Evolutionary conservation across 1,139 yeast species (phyloP).

Genomic region (Candida pseudocylindracea): DNA sequence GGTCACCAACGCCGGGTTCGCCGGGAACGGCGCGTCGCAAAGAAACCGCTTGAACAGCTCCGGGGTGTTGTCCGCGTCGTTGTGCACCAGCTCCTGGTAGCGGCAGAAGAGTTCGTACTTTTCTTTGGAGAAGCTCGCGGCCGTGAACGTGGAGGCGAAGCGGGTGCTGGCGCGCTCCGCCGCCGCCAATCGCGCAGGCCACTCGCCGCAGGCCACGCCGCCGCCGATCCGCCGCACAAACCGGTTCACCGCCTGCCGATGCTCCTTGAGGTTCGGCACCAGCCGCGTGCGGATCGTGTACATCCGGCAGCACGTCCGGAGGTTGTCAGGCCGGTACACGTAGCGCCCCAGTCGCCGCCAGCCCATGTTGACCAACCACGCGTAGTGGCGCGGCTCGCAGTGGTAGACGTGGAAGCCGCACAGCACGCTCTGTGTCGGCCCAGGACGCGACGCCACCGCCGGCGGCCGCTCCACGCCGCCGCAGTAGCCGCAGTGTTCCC

Average conservation of each 20-base stretch:
- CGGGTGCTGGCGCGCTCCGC: constrained; percentile 10
- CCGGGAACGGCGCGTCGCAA: constrained; percentile 41
- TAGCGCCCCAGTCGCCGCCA: constrained; percentile 63
- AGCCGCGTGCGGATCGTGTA: constrained; percentile 54
- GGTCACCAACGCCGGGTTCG: constrained; percentile 7
- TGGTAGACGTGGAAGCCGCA: constrained; percentile 1
- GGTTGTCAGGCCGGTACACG: constrained; percentile 50
- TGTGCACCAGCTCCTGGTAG: constrained; percentile 51
- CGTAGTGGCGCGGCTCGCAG: constrained; percentile 19
- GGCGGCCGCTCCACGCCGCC: no score
- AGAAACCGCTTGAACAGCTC: constrained; percentile 38
- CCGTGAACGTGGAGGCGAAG: constrained; percentile 29
- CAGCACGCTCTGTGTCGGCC: no score
- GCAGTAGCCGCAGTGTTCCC: no score
- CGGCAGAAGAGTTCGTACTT: constrained; percentile 44
- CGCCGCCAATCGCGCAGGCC: constrained; percentile 4
- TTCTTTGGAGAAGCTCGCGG: constrained; percentile 28
- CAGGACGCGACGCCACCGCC: no score
- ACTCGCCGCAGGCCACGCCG: background rate
- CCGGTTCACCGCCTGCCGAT: constrained; percentile 39
- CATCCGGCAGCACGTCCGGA: constrained; percentile 62
- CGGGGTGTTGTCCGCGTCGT: constrained; percentile 27
- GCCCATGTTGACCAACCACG: constrained; percentile 43
- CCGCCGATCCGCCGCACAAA: constrained; percentile 21
- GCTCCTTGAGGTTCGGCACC: constrained; percentile 31